These are phyloP conservation scores for Phylloporus scabripes DNA, from an alignment of 768 basidiomycete species.

Conservation along the genomic window DNA sequence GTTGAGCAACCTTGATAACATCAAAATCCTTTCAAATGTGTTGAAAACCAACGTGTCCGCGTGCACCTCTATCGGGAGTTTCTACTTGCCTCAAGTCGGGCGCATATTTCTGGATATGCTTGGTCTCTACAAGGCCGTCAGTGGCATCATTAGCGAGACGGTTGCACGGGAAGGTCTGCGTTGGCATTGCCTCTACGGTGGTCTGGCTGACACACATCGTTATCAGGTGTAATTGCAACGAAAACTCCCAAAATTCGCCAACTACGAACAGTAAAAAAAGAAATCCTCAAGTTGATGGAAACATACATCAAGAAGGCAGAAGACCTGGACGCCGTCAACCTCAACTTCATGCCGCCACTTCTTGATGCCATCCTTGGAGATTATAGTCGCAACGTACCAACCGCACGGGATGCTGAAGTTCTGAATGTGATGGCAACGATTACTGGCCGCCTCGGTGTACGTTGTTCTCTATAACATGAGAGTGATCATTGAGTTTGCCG, in stretches of 20 bases:
- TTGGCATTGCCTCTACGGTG: not conserved
- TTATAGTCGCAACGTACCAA: constrained; percentile 90
- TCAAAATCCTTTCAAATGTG: constrained; percentile 95
- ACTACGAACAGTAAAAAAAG: constrained; percentile 95
- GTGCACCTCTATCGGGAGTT: constrained; percentile 93
- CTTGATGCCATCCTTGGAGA: constrained; percentile 97
- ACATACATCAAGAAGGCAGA: constrained; percentile 97
- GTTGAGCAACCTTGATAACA: constrained; percentile 83
- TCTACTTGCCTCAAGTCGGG: constrained; percentile 96
- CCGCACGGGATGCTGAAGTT: constrained; percentile 94
- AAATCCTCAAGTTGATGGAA: constrained; percentile 95
- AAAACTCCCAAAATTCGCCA: constrained; percentile 96
- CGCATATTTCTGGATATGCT: constrained; percentile 98
- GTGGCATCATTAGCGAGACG: constrained; percentile 91
- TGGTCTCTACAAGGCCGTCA: constrained; percentile 95
- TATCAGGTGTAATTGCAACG: constrained; percentile 78
- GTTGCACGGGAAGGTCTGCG: constrained; percentile 74
- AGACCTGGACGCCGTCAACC: constrained; percentile 89
- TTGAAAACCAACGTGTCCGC: constrained; percentile 98
- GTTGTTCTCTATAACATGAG: constrained; percentile 25
- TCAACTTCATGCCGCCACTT: constrained; percentile 88
- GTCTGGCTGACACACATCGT: constrained; percentile 4
- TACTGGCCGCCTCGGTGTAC: constrained; percentile 78
- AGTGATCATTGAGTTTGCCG: constrained; percentile 5
- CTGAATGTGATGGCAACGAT: constrained; percentile 97